Conservation (phyloP, 108 stramenopile species). For the Nitzschia palea region DNA sequence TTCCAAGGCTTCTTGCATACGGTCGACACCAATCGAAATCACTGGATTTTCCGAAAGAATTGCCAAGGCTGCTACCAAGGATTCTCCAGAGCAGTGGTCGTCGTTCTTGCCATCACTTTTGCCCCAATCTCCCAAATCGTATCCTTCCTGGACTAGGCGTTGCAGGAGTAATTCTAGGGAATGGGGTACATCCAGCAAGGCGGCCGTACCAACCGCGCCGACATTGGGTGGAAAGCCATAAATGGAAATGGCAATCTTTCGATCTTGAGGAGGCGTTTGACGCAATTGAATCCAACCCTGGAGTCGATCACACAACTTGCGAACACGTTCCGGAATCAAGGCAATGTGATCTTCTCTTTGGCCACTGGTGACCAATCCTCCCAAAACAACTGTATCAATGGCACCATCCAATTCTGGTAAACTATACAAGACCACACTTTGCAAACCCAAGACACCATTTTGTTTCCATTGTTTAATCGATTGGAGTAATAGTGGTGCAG, state of each 20-base stretch:
- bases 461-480: slow-evolving; percentile 72
- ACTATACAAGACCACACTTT: slow-evolving; percentile 75
- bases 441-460: slow-evolving; percentile 79
- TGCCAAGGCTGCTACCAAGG: slow-evolving; percentile 45
- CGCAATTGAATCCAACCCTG: slow-evolving; percentile 63
- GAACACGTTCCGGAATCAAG: slow-evolving; percentile 77
- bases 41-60: slow-evolving; percentile 48
- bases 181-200: slow-evolving; percentile 79
- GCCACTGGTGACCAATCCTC: slow-evolving; percentile 55
- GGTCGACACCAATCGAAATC: slow-evolving; percentile 51
- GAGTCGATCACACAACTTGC: slow-evolving; percentile 58
- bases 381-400: slow-evolving; percentile 84
- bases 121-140: slow-evolving; percentile 67
- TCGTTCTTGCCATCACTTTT: slow-evolving; percentile 40
- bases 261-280: slow-evolving; percentile 50
- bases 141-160: slow-evolving; percentile 64
- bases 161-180: slow-evolving; percentile 58
- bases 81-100: slow-evolving; percentile 54
- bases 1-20: slow-evolving; percentile 57
- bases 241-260: slow-evolving; percentile 61
- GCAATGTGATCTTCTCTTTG: slow-evolving; percentile 72
- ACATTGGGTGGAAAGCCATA: slow-evolving; percentile 92
- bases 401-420: slow-evolving; percentile 89
- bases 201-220: slow-evolving; percentile 88
- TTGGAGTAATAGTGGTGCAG: slow-evolving; percentile 75